Evolutionary conservation across 495 filamentous ascomycete species (phyloP), one percentile per base, ranked within the genome.

Genomic region (Pseudomonodictys pantanalensis): DNA sequence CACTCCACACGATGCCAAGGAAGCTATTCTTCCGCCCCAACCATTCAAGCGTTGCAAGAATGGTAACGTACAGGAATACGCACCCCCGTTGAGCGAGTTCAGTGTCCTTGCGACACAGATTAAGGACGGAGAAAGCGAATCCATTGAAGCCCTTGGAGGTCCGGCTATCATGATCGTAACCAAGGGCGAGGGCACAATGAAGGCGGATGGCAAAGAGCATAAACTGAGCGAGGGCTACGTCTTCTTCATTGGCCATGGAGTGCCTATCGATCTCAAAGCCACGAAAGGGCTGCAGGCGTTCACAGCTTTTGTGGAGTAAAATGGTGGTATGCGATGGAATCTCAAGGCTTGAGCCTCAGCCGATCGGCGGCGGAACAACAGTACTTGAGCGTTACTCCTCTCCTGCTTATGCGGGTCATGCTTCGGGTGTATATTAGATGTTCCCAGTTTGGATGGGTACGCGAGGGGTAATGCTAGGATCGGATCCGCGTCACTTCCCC

Each of bases 91-190:
- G 69, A 81, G 79, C 52, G 88, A 75, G 62, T 73, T 75, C 42
- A 65, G 64, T 52, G 62, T 72, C 54, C 43, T 72, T 35, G 32
- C 56, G 38, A 72, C 66, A 28, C 52, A 46, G 17, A 23, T 75
- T 25, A 48, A 42, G 15, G 42, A 60, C 0, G 81, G 79, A 0
- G 83, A 87, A 66, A 78, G 66, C 26, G 88, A 90, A 62, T 74
- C 71, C 35, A 76, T 89, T 26, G 71, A 69, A 54, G 71, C 72
- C 22, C 72, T 86, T 45, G 74, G 77, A 0, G 89, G 88, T 0
- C 87, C 86, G 0, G 83, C 81, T 56, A 77, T 91, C 24, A 58
- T 87, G 69, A 79, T 90, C 46, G 81, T 85, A 3, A 86, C 82
- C 0, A 78, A 78, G 38, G 89, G 88, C 0, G 64, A 70, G 15